Conservation (phyloP, 331 rosid genomes). For the Malus hybrid region DNA sequence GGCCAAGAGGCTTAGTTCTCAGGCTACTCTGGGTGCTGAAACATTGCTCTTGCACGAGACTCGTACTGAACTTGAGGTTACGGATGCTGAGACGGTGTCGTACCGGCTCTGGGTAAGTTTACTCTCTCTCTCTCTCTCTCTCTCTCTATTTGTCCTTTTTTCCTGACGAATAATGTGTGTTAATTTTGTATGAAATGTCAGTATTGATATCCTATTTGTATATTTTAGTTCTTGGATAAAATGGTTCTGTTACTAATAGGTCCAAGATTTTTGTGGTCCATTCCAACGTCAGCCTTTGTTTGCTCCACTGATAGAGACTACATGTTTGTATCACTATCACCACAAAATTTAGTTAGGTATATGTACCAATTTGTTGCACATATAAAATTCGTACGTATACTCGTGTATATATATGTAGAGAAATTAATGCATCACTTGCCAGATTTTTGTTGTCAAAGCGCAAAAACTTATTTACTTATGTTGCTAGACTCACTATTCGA, state of each 20-base stretch:
- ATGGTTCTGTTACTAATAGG: background rate
- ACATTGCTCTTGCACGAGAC: slow-evolving; percentile 38
- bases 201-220: background rate
- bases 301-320: background rate
- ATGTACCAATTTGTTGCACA: too few species aligned
- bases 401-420: background rate
- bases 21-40: slow-evolving; percentile 55
- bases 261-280: background rate
- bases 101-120: slow-evolving; percentile 85
- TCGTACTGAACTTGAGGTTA: slow-evolving; percentile 27
- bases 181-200: background rate
- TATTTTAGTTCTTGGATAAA: background rate
- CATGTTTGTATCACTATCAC: background rate
- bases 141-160: background rate
- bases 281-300: background rate
- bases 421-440: background rate
- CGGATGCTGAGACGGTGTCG: slow-evolving; percentile 73
- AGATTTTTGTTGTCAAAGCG: background rate
- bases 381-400: background rate
- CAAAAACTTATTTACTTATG: background rate
- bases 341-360: too few species aligned
- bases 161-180: background rate
- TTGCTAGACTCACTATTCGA: too few species aligned
- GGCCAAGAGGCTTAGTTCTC: slow-evolving; percentile 55
- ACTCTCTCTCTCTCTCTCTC: background rate